Base-by-base conservation (phyloP, 805 yeast species). In the Saccharomycodes ludwigii region DNA sequence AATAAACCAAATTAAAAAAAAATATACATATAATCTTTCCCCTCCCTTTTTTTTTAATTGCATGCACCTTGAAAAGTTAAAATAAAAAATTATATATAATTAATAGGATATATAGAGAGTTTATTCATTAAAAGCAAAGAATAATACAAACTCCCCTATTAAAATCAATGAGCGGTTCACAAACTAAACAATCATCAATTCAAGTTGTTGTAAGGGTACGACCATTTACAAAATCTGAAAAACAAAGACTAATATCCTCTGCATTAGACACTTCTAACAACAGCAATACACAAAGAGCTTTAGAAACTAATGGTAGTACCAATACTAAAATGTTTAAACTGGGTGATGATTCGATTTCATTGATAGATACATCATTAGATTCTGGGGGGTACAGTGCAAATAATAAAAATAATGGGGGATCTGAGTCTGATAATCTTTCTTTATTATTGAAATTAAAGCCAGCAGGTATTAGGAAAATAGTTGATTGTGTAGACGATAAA, bases 171-270 rank as follows among this genome's bases (percentile, higher is more conserved):
- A n/a, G n/a, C n/a, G n/a, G n/a, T n/a, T n/a, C n/a, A n/a, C n/a
- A n/a, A n/a, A n/a, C 26, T 13, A 24, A 13, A 13, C 49, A 73
- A 46, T 73, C 86, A 1, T 76, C 86, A 1, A 76, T 79, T 27
- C 65, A 71, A 3, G 91, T 80, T 9, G 77, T 83, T 2, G 86
- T 84, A 2, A 60, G 95, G 27, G 85, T 84, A 6, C 61, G 95
- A 35, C 95, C 95, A 2, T 82, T 84, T 58, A 81, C 88, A 1
- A 42, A 48, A 1, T 35, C 48, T 0, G 94, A 84, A 53, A 44
- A 50, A 48, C 47, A 22, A 17, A 18, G n/a, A n/a, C 21, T 12
- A 5, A 5, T n/a, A 19, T 10, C 16, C 11, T 12, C 24, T 6
- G 21, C 18, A 8, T 11, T 11, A 16, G n/a, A 26, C 27, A 5